A percentile compares a stretch with the other conserved stretches of the same genome.
These are phyloP conservation scores for Poa pratensis DNA, from an alignment of 176 grass and related monocot genomes.

Conservation along the genomic window DNA sequence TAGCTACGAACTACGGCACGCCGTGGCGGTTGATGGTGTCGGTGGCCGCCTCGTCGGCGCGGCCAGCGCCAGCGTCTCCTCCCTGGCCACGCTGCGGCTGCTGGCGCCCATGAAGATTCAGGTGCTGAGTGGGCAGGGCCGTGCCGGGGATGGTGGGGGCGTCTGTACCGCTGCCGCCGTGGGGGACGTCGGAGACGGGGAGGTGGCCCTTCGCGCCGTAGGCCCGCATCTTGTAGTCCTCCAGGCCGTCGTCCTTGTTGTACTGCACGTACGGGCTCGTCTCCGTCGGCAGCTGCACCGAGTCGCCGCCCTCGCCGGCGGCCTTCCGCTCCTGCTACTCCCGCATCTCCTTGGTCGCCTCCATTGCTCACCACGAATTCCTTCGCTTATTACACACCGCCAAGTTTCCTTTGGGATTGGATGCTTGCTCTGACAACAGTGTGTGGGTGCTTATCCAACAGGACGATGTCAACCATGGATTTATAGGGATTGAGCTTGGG, in stretches of 20 bases:
- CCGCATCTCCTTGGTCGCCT: constrained; percentile 41
- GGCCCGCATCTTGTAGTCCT: constrained; percentile 83
- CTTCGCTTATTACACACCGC: too few relatives aligned
- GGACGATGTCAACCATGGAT: neutral
- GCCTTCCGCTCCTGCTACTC: constrained; percentile 29
- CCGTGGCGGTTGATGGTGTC: constrained; percentile 51
- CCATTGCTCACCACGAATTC: constrained; percentile 34
- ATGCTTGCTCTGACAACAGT: too few relatives aligned
- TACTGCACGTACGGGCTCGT: constrained; percentile 88
- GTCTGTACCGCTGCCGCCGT: constrained; percentile 54
- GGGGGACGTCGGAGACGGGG: constrained; percentile 53
- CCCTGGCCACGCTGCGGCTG: constrained; percentile 6
- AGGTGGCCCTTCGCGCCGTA: constrained; percentile 75
- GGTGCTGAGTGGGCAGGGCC: constrained; percentile 5
- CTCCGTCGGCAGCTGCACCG: constrained; percentile 61
- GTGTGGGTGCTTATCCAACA: constrained; percentile 2
- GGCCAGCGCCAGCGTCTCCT: neutral
- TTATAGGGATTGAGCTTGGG: neutral
- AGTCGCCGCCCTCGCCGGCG: constrained; percentile 4
- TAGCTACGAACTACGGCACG: constrained; percentile 36
- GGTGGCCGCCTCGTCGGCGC: constrained; percentile 22
- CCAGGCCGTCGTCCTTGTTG: constrained; percentile 44
- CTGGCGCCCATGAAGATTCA: neutral
- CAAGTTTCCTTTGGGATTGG: neutral
- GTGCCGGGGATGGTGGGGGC: constrained; percentile 67